phyloP scores from a whole-genome alignment of 768 basidiomycete species.

The Holtermanniella nyarrowii region DNA sequence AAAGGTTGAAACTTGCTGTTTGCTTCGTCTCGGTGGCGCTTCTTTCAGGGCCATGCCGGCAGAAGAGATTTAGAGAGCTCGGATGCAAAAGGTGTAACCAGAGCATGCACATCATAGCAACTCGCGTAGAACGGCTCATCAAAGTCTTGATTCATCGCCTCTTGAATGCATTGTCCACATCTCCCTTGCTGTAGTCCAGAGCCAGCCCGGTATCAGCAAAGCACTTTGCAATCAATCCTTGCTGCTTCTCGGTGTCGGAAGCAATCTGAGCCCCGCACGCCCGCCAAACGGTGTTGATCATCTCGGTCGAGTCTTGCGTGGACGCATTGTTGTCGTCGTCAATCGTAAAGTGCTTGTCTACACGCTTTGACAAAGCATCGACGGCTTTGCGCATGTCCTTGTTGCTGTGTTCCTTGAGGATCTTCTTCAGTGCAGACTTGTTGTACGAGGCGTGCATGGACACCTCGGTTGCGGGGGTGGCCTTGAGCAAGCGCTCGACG shows the following conservation, averaged over 20 bases:
- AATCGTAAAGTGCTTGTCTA: constrained; percentile 77
- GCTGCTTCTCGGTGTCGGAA: constrained; percentile 60
- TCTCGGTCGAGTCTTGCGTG: constrained; percentile 24
- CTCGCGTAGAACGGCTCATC: too few relatives aligned
- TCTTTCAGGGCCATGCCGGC: too few relatives aligned
- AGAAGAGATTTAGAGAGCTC: too few relatives aligned
- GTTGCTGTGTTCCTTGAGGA: constrained; percentile 68
- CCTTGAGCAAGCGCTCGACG: constrained; percentile 73
- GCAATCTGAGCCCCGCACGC: constrained; percentile 77
- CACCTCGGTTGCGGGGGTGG: constrained; percentile 66
- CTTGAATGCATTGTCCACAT: constrained; percentile 70
- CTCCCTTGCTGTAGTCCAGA: constrained; percentile 62
- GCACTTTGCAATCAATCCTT: constrained; percentile 60
- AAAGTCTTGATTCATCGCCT: constrained; percentile 7
- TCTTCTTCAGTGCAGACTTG: constrained; percentile 67
- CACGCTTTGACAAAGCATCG: constrained; percentile 75
- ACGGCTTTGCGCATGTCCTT: constrained; percentile 86
- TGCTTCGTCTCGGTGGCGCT: too few relatives aligned
- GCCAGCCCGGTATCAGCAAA: constrained; percentile 63
- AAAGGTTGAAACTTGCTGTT: too few relatives aligned
- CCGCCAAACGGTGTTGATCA: constrained; percentile 78
- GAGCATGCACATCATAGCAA: too few relatives aligned
- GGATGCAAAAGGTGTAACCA: too few relatives aligned
- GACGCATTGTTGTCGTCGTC: constrained; percentile 52
- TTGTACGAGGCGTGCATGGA: constrained; percentile 63